Evolutionary conservation across 345 rosid species (phyloP).

Genomic region (Passiflora organensis): DNA sequence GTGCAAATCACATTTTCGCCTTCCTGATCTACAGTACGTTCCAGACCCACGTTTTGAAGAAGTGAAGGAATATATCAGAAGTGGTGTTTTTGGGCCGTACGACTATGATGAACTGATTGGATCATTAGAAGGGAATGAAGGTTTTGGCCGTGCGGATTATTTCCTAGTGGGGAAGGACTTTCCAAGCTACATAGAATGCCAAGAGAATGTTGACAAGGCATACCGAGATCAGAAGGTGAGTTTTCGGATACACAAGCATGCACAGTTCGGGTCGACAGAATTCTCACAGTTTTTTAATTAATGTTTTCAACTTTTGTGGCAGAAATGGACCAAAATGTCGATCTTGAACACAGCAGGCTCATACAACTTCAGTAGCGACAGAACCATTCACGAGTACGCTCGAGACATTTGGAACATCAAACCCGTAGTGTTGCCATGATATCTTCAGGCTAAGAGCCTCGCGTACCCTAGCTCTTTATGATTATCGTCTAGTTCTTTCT

Average conservation of each 20-base stretch:
- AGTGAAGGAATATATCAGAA: constrained; percentile 55
- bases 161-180: constrained; percentile 88
- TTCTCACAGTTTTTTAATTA: background rate
- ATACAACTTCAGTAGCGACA: constrained; percentile 80
- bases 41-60: constrained; percentile 71
- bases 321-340: constrained; percentile 81
- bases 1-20: constrained; percentile 1
- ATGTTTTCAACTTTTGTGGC: constrained; percentile 16
- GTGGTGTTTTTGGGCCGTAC: constrained; percentile 62
- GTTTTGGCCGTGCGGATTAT: constrained; percentile 73
- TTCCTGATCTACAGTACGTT: constrained; percentile 40
- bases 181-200: constrained; percentile 77
- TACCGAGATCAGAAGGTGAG: constrained; percentile 60
- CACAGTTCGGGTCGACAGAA: too few relatives aligned
- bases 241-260: background rate
- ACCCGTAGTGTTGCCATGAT: constrained; percentile 36
- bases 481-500: too few relatives aligned
- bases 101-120: constrained; percentile 60
- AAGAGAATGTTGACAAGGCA: constrained; percentile 65
- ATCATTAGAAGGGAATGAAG: constrained; percentile 79
- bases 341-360: constrained; percentile 82
- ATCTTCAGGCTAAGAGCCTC: too few relatives aligned
- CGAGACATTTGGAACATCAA: constrained; percentile 64
- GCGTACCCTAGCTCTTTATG: too few relatives aligned
- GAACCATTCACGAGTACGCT: constrained; percentile 76